Evolutionary conservation across 208 protist species (phyloP).

Genomic region (Tritrichomonas musculus): DNA sequence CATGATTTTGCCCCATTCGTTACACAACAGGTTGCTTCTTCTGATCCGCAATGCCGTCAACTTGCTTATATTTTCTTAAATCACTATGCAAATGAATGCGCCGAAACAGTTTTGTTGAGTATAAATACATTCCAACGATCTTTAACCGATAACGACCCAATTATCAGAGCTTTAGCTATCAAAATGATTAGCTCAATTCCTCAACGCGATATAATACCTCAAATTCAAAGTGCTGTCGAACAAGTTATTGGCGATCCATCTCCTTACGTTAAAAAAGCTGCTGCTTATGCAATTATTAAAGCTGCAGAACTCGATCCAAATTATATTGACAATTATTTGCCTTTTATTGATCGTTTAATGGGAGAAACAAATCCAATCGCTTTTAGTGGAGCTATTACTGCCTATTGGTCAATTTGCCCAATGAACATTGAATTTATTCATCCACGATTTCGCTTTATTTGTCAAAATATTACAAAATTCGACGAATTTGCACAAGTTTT

Average conservation of each 20-base stretch:
- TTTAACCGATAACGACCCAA: background rate
- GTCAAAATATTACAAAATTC: background rate
- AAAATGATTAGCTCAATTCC: background rate
- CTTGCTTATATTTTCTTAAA: background rate
- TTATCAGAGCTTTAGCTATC: background rate
- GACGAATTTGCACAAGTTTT: background rate
- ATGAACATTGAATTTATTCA: slow-evolving; percentile 23
- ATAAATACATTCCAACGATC: slow-evolving; percentile 26
- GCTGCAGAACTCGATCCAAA: background rate
- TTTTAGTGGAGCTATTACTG: slow-evolving; percentile 8
- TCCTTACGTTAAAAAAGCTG: slow-evolving; percentile 21
- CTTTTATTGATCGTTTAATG: background rate
- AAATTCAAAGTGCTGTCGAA: background rate
- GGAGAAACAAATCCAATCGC: background rate
- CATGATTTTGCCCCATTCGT: background rate
- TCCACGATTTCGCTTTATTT: background rate
- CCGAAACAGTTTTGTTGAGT: background rate
- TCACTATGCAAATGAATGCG: background rate
- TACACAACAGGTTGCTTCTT: background rate
- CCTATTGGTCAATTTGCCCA: background rate
- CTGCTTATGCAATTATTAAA: slow-evolving; percentile 24
- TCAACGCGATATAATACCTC: background rate
- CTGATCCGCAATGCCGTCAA: background rate
- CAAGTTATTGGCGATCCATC: slow-evolving; percentile 1
- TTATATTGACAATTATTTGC: background rate